Conservation (phyloP, 2,329 filamentous ascomycete species). For the Penicillium sp. region DNA sequence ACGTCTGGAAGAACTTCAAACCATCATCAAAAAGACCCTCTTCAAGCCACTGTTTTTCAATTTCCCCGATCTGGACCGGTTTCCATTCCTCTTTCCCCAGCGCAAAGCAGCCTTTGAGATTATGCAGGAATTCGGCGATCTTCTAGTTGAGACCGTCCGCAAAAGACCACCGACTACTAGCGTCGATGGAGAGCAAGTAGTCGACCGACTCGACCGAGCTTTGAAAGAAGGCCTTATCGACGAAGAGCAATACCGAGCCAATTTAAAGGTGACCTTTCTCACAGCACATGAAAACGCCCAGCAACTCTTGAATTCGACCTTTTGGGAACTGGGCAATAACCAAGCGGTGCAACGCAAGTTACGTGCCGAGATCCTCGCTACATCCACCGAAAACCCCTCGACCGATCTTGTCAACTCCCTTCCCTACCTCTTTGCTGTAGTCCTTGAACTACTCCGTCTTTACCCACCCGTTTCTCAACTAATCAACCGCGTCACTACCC, state of each 20-base stretch:
- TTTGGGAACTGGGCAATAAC: slow-evolving; percentile 38
- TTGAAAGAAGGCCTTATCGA: slow-evolving; percentile 23
- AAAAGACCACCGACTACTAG: slow-evolving; percentile 1
- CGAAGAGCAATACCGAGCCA: slow-evolving; percentile 39
- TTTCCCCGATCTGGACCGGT: slow-evolving; percentile 24
- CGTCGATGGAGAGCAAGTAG: slow-evolving; percentile 13
- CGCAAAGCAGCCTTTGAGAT: slow-evolving; percentile 20
- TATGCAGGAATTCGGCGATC: slow-evolving; percentile 25
- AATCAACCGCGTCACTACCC: slow-evolving; percentile 41
- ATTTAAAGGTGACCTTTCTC: slow-evolving; percentile 39
- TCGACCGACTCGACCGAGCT: slow-evolving; percentile 22
- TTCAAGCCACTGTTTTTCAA: slow-evolving; percentile 26
- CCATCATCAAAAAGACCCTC: slow-evolving; percentile 24
- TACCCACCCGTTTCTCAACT: slow-evolving; percentile 48
- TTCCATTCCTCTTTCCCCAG: slow-evolving; percentile 16
- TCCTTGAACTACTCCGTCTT: slow-evolving; percentile 46
- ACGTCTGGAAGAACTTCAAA: slow-evolving; percentile 23
- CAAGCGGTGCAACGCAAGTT: slow-evolving; percentile 30
- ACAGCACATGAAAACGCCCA: slow-evolving; percentile 43
- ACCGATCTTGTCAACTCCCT: slow-evolving; percentile 32
- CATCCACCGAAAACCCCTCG: slow-evolving; percentile 9
- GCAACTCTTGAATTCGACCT: slow-evolving; percentile 32
- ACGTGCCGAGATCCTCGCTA: slow-evolving; percentile 27
- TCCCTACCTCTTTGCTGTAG: slow-evolving; percentile 42
- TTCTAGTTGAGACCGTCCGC: slow-evolving; percentile 12